Conservation (phyloP, 257 asterid species). For the Perilla frutescens region DNA sequence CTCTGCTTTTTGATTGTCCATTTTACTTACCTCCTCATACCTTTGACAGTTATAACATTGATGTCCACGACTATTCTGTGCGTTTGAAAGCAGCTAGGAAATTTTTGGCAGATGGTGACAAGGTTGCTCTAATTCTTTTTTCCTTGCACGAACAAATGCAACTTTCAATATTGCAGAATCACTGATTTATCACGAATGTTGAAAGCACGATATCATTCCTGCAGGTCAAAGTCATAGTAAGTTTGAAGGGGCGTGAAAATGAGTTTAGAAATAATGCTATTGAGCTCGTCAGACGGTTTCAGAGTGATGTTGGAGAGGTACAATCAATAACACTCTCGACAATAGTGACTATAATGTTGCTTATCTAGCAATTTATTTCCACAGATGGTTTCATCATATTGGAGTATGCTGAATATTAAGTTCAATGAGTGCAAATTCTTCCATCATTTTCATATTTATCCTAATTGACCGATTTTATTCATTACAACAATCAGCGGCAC, state of each 20-base stretch:
- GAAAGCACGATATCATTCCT: conserved; percentile 21
- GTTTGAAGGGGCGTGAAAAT: conserved; percentile 92
- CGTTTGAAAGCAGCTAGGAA: conserved; percentile 92
- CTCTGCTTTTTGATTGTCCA: neutral
- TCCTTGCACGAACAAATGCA: neutral
- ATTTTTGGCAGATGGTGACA: conserved; percentile 90
- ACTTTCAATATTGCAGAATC: conserved; percentile 12
- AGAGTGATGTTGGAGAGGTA: conserved; percentile 91
- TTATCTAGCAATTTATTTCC: conserved; percentile 2
- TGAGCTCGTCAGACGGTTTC: conserved; percentile 87
- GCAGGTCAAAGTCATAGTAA: conserved; percentile 94
- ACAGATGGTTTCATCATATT: neutral
- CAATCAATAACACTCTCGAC: neutral
- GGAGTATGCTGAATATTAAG: neutral
- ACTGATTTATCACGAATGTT: conserved; percentile 3
- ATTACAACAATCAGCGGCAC: no score
- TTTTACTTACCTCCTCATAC: conserved; percentile 23
- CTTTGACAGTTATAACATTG: conserved; percentile 86
- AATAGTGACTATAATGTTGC: conserved; percentile 13
- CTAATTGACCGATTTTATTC: no score
- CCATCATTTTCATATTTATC: no score
- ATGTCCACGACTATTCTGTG: conserved; percentile 91
- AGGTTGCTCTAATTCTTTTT: conserved; percentile 56
- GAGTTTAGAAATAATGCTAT: conserved; percentile 87
- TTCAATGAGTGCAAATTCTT: neutral